Evolutionary conservation across 2,329 filamentous ascomycete genomes (phyloP).

Genomic region (Monosporascus sp.): DNA sequence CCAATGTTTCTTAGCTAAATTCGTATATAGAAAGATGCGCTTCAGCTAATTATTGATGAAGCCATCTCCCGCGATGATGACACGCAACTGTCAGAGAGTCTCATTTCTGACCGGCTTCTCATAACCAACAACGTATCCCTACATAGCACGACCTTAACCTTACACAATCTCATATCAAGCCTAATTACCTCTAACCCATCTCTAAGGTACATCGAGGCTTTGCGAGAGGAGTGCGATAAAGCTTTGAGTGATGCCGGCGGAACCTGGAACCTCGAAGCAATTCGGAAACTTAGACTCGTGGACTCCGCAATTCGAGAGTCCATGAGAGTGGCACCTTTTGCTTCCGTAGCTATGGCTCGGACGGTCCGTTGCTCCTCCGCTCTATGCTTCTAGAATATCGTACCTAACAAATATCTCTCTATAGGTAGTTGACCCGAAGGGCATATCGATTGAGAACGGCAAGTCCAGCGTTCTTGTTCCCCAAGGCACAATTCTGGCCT

Average conservation of each 20-base stretch:
- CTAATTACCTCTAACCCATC: conserved; percentile 1
- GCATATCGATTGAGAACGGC: conserved; percentile 3
- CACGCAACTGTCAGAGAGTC: neutral
- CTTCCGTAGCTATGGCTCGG: neutral
- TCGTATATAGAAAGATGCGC: conserved; percentile 2
- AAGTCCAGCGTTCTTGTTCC: conserved; percentile 2
- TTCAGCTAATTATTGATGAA: conserved; percentile 7
- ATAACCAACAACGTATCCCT: conserved; percentile 6
- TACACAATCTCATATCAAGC: conserved; percentile 1
- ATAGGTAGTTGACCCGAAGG: conserved; percentile 1
- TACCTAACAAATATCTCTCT: neutral
- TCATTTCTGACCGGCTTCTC: conserved; percentile 6
- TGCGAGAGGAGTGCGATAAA: neutral
- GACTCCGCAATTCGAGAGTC: conserved; percentile 1
- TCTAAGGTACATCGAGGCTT: neutral
- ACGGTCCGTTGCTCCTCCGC: neutral
- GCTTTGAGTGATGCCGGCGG: neutral
- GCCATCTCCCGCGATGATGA: neutral
- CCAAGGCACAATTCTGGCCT: neutral
- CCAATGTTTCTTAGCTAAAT: neutral
- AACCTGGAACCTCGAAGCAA: neutral
- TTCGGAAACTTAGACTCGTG: neutral
- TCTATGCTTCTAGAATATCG: neutral
- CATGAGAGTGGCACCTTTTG: conserved; percentile 4
- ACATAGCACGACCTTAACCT: neutral